Percentiles rank a stretch among this genome's conserved stretches.
These are phyloP conservation scores for Trichoderma sp. DNA, from an alignment of 2,329 filamentous ascomycete species.

Conservation along the genomic window DNA sequence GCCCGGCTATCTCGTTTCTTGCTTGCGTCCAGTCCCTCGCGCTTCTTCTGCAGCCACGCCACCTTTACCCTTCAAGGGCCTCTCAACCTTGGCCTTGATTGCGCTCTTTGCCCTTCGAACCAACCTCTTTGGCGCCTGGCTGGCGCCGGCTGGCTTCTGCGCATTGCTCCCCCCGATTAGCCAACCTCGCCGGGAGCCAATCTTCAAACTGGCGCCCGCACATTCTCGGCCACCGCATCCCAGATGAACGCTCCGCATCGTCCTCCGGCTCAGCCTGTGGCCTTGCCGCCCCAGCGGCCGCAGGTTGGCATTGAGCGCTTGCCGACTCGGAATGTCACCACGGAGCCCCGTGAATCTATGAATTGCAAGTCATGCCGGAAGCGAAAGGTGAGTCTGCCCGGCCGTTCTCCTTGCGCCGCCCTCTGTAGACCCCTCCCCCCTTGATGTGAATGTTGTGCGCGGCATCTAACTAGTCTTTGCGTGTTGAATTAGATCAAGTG, in stretches of 20 bases:
- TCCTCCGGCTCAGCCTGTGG: conserved; percentile 38
- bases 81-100: not conserved
- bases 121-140: not conserved
- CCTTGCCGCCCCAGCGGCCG: conserved; percentile 69
- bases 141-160: not conserved
- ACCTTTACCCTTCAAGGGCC: not conserved
- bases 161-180: not conserved
- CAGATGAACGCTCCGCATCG: conserved; percentile 19
- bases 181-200: not conserved
- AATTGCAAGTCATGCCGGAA: conserved; percentile 95
- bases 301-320: conserved; percentile 80
- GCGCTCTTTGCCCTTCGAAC: not conserved
- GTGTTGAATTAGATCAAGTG: conserved; percentile 72
- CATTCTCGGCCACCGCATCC: not conserved
- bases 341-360: conserved; percentile 84
- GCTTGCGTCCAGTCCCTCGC: not conserved
- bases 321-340: conserved; percentile 65
- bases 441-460: not conserved
- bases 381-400: conserved; percentile 64
- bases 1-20: not conserved
- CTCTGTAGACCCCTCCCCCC: conserved; percentile 16
- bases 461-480: not conserved
- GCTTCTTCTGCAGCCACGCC: not conserved
- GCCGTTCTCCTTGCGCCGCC: not conserved
- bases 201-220: not conserved